phyloP scores from a whole-genome alignment of 768 basidiomycete species.

The Hericium erinaceus region DNA sequence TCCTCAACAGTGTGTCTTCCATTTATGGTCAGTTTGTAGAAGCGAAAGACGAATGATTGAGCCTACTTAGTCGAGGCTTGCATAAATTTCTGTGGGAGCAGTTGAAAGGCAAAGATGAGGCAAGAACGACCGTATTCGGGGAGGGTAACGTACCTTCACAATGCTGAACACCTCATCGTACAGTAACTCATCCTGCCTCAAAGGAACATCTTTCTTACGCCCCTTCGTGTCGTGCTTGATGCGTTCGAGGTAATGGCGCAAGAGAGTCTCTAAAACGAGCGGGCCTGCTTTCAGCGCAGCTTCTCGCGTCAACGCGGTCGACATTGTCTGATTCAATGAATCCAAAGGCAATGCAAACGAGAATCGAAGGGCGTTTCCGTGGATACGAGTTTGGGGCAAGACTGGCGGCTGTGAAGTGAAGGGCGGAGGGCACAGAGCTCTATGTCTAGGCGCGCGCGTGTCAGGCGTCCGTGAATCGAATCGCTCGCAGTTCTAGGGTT shows the following conservation, averaged over 20 bases:
- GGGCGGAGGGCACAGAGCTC: no score
- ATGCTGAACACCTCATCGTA: conserved; percentile 77
- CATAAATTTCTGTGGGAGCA: not conserved
- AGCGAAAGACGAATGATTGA: not conserved
- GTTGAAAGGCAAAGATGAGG: not conserved
- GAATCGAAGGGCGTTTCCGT: no score
- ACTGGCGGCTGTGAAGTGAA: no score
- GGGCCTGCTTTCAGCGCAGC: conserved; percentile 63
- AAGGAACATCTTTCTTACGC: conserved; percentile 7
- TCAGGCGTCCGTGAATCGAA: no score
- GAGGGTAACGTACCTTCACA: conserved; percentile 43
- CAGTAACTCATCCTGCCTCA: conserved; percentile 66
- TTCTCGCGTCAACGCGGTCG: conserved; percentile 51
- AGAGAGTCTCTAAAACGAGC: conserved; percentile 63
- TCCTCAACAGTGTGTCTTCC: conserved; percentile 78
- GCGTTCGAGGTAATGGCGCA: conserved; percentile 78
- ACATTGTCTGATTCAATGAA: conserved; percentile 3
- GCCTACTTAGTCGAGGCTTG: not conserved
- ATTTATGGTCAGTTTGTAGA: not conserved
- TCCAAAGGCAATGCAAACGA: no score
- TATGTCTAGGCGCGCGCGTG: no score
- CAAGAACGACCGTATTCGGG: no score
- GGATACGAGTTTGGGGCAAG: no score
- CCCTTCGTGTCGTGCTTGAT: conserved; percentile 16
- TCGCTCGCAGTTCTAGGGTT: no score